Evolutionary conservation across 306 rosid genomes (phyloP).

Genomic region (Carpinus viminea): DNA sequence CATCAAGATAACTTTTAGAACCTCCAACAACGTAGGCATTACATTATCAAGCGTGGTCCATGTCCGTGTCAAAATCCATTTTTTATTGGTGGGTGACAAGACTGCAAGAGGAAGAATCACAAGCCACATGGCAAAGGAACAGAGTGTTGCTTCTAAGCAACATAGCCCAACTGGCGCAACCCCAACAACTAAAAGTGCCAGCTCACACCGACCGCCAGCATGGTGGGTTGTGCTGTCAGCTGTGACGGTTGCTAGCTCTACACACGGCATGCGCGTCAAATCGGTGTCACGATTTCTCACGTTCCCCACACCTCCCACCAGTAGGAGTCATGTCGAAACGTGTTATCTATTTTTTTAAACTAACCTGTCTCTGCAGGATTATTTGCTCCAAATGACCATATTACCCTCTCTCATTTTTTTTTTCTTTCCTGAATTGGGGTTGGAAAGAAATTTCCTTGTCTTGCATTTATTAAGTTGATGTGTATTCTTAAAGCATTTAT

Average conservation of each 20-base stretch:
- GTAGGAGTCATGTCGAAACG: too few species aligned
- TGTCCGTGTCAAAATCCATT: neutral
- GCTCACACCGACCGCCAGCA: neutral
- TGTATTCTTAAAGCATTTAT: too few species aligned
- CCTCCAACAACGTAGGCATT: neutral
- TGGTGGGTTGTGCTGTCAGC: too few species aligned
- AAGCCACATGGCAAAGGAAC: conserved; percentile 12
- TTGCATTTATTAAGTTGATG: too few species aligned
- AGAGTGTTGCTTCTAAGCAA: conserved; percentile 27
- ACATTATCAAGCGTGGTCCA: neutral
- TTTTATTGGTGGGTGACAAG: neutral
- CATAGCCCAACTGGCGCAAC: neutral
- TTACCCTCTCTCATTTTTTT: neutral
- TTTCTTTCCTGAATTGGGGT: too few species aligned
- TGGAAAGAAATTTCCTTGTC: too few species aligned
- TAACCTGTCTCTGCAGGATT: too few species aligned
- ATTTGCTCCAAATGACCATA: neutral
- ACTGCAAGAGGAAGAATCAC: neutral
- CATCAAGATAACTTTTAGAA: too few species aligned
- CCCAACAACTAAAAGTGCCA: neutral
- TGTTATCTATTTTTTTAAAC: too few species aligned
- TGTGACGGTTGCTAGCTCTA: neutral
- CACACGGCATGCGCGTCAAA: conserved; percentile 19
- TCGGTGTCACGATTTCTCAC: neutral
- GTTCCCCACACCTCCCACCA: neutral